These are phyloP conservation scores for Boletus speciosus DNA, from an alignment of 768 basidiomycete genomes.

Conservation along the genomic window DNA sequence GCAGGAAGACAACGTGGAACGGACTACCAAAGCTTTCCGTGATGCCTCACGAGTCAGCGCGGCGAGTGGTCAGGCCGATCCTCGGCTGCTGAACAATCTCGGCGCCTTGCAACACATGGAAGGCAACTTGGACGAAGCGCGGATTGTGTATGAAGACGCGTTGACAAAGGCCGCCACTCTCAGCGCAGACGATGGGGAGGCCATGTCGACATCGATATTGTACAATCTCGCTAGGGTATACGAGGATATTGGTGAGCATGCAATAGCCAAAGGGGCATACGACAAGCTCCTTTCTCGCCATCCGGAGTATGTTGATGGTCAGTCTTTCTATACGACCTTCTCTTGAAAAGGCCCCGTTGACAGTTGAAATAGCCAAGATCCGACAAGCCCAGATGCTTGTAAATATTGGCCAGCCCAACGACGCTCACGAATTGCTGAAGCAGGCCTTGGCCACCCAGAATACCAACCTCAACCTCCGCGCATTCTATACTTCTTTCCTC, in stretches of 20 bases:
- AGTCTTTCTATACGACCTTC: slow-evolving; percentile 25
- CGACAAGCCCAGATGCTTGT: slow-evolving; percentile 82
- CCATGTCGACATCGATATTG: slow-evolving; percentile 74
- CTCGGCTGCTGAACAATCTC: slow-evolving; percentile 77
- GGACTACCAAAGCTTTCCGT: slow-evolving; percentile 66
- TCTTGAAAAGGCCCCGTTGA: slow-evolving; percentile 7
- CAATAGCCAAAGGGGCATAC: slow-evolving; percentile 80
- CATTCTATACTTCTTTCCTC: slow-evolving; percentile 92
- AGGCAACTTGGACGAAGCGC: slow-evolving; percentile 52
- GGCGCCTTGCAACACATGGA: slow-evolving; percentile 74
- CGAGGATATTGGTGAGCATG: slow-evolving; percentile 75
- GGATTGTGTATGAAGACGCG: slow-evolving; percentile 68
- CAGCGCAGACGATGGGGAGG: slow-evolving; percentile 52
- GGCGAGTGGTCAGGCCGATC: slow-evolving; percentile 47
- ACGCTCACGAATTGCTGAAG: slow-evolving; percentile 87
- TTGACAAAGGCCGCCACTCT: slow-evolving; percentile 53
- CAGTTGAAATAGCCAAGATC: slow-evolving; percentile 68
- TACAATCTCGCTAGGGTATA: slow-evolving; percentile 93
- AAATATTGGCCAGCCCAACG: slow-evolving; percentile 64
- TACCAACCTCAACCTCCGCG: slow-evolving; percentile 81
- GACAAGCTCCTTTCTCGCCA: slow-evolving; percentile 83
- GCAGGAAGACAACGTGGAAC: slow-evolving; percentile 76
- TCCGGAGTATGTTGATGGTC: slow-evolving; percentile 95
- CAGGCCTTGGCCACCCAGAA: slow-evolving; percentile 80
- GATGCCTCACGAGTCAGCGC: slow-evolving; percentile 70